Base-by-base conservation (phyloP, 192 early-diverging fungal genomes). In the Bifiguratus adelaidae region DNA sequence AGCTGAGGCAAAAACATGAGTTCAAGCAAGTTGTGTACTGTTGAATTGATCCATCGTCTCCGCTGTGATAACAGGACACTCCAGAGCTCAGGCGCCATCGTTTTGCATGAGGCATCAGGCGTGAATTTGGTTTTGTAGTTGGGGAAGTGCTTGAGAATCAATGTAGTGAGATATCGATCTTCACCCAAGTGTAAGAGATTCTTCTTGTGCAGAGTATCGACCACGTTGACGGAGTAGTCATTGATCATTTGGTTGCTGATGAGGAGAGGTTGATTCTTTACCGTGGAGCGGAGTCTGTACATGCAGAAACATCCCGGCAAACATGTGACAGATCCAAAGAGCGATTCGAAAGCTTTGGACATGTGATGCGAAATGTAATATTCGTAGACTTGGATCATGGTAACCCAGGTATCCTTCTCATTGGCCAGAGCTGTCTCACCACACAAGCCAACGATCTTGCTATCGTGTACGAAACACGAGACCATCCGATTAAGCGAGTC, bases 11-110 rank as follows among this genome's bases (percentile, higher is more conserved):
- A 67, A 52, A 91, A 80, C 22, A 92, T 62, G 32, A 99, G 71
- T 62, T 99, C 96, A 55, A 95, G 80, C 58, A 97, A 70, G 60
- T 99, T 99, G 75, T 99, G 96, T 6, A 99, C 87, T 3, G 96
- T 99, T 30, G 93, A 96, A 73, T 99, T 99, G 58, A 99, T 99
- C 96, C 96, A 99, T 54, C 96, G 86, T 68, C 96, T 91, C 48
- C 96, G 85, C 64, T 99, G 96, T 4, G 96, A 99, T 21, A 99
- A 62, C 40, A 99, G 64, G 25, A 99, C 82, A 41, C 77, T 68
- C 83, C 91, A 95, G 51, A 79, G 78, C 55, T 97, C 96, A 4
- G 96, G 96, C 7, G 89, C 96, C 35, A 78, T 85, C 28, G 96
- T 99, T 61, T 76, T 80, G 65, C 94, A 96, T 51, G 85, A 76